Evolutionary conservation across 208 protist species (phyloP), one percentile per base, ranked within the genome.

Genomic region (Leptomonas pyrrhocoris): DNA sequence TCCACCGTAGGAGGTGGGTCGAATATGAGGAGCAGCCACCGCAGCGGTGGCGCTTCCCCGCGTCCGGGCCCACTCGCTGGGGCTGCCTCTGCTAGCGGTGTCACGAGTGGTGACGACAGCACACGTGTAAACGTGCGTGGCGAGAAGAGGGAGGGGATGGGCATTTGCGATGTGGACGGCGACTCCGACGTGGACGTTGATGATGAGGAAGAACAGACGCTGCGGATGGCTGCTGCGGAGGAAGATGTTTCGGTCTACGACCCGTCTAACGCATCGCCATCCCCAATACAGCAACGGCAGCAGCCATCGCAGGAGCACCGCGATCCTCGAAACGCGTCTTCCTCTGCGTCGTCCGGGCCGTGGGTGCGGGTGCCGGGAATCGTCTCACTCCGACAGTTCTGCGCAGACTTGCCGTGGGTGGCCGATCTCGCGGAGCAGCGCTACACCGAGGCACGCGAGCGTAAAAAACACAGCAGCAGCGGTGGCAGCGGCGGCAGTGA

Each of bases 371-470:
- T 82, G 21, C 81, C 81, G 9, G 60, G 58, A 8, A 65, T 86
- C n/a, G 36, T 86, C 4, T 75, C 81, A 2, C 65, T 83, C 2
- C 25, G 36, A 8, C 69, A 86, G 56, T 86, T 78, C 73, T 75
- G 72, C 55, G 66, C 56, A 11, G 81, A 86, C 36, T 55, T 73
- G 46, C 77, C 65, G 64, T 80, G 53, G 73, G 68, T 74, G 21
- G 64, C 51, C 0, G 71, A 73, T n/a, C 28, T 76, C 1, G 67
- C 64, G 12, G 76, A 57, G 46, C 62, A 81, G 38, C 57, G 63
- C 18, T 76, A 69, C 62, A 56, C 42, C 11, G 70, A 63, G 38
- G 70, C 60, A 27, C 62, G 70, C 0, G 61, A 76, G 61, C 61
- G 55, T 38, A 61, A 59, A 45, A 76, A 69, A 54, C 53, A 63